Percentiles rank a stretch among this genome's conserved stretches.
phyloP scores from a whole-genome alignment of 805 yeast species.

The Maudiozyma pseudohumilis region DNA sequence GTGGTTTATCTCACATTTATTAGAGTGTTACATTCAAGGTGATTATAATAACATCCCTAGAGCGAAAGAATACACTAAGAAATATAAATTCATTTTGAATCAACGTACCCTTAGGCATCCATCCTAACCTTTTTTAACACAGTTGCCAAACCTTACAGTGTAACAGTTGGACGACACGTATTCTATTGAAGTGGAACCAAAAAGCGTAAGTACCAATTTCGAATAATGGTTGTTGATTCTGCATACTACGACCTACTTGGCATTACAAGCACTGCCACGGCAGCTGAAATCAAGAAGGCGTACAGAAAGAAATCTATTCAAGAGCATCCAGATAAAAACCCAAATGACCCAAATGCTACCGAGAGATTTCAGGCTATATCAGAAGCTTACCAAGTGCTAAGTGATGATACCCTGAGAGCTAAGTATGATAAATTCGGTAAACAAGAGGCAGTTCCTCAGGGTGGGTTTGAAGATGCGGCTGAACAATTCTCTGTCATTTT shows the following conservation, averaged over 20 bases:
- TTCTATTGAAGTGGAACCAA: too few relatives aligned
- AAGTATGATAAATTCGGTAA: slow-evolving; percentile 70
- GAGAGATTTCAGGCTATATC: slow-evolving; percentile 49
- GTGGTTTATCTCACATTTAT: too few relatives aligned
- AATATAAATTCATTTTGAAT: too few relatives aligned
- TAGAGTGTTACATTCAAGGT: too few relatives aligned
- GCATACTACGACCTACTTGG: slow-evolving; percentile 61
- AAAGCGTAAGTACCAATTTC: slow-evolving; percentile 2
- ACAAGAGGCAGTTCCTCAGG: slow-evolving; percentile 58
- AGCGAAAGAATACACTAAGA: too few relatives aligned
- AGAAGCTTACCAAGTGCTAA: slow-evolving; percentile 72
- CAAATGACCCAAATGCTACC: slow-evolving; percentile 66
- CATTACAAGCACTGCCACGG: slow-evolving; percentile 47
- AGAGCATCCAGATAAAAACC: slow-evolving; percentile 77
- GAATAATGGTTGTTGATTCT: slow-evolving; percentile 69
- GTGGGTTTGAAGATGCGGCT: slow-evolving; percentile 67
- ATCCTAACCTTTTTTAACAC: too few relatives aligned
- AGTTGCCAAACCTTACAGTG: too few relatives aligned
- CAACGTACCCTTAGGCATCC: too few relatives aligned
- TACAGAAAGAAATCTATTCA: slow-evolving; percentile 67
- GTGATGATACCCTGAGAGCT: slow-evolving; percentile 51
- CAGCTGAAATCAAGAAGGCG: slow-evolving; percentile 64
- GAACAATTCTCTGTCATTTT: slow-evolving; percentile 64
- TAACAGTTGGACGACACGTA: too few relatives aligned
- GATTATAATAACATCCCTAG: too few relatives aligned